Evolutionary conservation across 139 green algal species (phyloP).

Genomic region (Asterochloris sp.): DNA sequence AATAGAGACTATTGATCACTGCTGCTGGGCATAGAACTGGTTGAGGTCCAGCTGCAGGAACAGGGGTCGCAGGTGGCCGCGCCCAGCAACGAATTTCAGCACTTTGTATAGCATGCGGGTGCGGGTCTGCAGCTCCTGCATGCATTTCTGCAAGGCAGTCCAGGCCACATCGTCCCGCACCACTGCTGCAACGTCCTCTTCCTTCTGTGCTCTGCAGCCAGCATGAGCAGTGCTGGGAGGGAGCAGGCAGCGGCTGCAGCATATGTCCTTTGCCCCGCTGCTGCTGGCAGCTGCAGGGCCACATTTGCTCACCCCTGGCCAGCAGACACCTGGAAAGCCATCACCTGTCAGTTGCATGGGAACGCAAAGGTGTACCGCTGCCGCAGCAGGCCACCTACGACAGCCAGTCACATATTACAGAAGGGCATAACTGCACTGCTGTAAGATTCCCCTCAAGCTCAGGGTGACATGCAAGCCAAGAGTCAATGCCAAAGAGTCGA

Average conservation of each 20-base stretch:
- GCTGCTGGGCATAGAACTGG: not conserved
- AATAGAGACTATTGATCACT: not conserved
- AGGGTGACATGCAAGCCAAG: too few relatives aligned
- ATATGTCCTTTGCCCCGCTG: too few relatives aligned
- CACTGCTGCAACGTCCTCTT: not conserved
- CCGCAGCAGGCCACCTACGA: too few relatives aligned
- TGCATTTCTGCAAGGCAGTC: not conserved
- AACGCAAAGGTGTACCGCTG: not conserved
- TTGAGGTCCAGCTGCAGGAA: slow-evolving; percentile 5
- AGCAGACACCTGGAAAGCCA: too few relatives aligned
- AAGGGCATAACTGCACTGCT: too few relatives aligned
- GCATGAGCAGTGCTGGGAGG: not conserved
- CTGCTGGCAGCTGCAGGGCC: too few relatives aligned
- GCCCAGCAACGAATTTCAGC: slow-evolving; percentile 5
- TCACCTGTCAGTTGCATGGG: not conserved
- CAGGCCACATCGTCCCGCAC: not conserved
- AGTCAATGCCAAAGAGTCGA: too few relatives aligned
- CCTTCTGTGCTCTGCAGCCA: not conserved
- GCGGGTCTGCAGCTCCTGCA: not conserved
- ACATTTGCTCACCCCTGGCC: too few relatives aligned
- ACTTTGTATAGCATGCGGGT: slow-evolving; percentile 7
- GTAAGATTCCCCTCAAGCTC: too few relatives aligned
- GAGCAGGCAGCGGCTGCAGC: not conserved
- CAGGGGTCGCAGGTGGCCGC: slow-evolving; percentile 1
- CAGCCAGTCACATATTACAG: too few relatives aligned